phyloP scores from a whole-genome alignment of 495 filamentous ascomycete genomes.

The Penicillium subrubescens region DNA sequence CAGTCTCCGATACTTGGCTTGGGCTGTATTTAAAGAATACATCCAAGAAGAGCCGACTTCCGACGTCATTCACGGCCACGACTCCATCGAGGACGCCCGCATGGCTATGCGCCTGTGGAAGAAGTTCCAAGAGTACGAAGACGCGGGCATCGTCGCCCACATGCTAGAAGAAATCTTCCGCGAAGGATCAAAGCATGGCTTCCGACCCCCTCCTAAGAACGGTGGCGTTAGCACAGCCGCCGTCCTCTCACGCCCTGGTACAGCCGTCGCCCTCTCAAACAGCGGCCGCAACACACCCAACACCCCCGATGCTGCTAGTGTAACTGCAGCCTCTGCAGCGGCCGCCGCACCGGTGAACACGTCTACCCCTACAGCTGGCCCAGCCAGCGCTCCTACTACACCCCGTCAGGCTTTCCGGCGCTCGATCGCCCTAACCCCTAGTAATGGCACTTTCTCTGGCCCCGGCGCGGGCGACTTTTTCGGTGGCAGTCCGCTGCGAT shows the following conservation, averaged over 20 bases:
- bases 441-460: constrained; percentile 48
- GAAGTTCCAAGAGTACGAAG: constrained; percentile 85
- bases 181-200: constrained; percentile 69
- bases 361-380: constrained; percentile 7
- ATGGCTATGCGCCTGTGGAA: constrained; percentile 88
- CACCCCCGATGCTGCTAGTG: constrained; percentile 33
- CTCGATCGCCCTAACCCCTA: constrained; percentile 49
- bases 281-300: constrained; percentile 50
- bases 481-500: constrained; percentile 47
- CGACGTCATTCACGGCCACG: constrained; percentile 61
- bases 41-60: constrained; percentile 77
- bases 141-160: constrained; percentile 71
- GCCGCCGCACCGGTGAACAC: constrained; percentile 5
- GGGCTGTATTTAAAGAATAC: constrained; percentile 82
- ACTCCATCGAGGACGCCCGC: constrained; percentile 89
- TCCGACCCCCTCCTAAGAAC: constrained; percentile 65
- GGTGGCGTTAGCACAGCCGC: constrained; percentile 29
- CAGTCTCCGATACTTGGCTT: constrained; percentile 83
- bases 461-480: constrained; percentile 47
- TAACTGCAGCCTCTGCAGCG: constrained; percentile 13
- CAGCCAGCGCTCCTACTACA: constrained; percentile 45
- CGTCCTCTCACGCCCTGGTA: constrained; percentile 48
- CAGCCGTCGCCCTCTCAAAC: constrained; percentile 47
- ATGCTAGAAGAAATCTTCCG: constrained; percentile 83
- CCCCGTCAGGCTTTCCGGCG: constrained; percentile 50